Conservation (phyloP, 2,329 filamentous ascomycete species). For the Eutypella sp. region DNA sequence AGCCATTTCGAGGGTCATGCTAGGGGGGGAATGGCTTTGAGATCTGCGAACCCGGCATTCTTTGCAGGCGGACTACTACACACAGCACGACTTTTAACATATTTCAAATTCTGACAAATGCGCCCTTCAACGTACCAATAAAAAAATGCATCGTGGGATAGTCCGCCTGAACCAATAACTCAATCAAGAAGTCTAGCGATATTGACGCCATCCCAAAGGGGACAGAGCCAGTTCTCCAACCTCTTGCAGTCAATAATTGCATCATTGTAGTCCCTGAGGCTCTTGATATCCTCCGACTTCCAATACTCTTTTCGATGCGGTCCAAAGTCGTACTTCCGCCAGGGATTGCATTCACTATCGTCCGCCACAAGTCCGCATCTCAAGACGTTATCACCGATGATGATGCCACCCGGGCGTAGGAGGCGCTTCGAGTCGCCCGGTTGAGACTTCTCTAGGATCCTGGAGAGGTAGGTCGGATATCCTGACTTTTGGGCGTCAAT, state of each 20-base stretch:
- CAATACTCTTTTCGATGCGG: slow-evolving; percentile 9
- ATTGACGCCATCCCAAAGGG: slow-evolving; percentile 39
- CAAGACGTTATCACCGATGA: slow-evolving; percentile 52
- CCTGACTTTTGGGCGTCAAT: slow-evolving; percentile 49
- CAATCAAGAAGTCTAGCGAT: slow-evolving; percentile 33
- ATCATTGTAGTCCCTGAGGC: slow-evolving; percentile 32
- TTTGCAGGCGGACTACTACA: no score
- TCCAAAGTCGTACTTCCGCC: slow-evolving; percentile 4
- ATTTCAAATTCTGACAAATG: no score
- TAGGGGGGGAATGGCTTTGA: no score
- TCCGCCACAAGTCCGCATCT: slow-evolving; percentile 44
- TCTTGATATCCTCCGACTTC: slow-evolving; percentile 18
- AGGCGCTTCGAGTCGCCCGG: slow-evolving; percentile 34
- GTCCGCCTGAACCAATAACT: no score
- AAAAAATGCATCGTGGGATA: no score
- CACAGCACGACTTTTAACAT: no score
- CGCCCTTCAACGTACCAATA: no score
- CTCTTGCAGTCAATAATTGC: slow-evolving; percentile 26
- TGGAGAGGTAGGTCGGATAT: slow-evolving; percentile 43
- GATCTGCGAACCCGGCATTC: no score
- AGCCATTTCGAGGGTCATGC: no score
- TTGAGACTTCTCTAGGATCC: slow-evolving; percentile 39
- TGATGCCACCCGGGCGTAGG: slow-evolving; percentile 43
- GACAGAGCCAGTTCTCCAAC: slow-evolving; percentile 36
- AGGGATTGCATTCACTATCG: slow-evolving; percentile 32